Base-by-base conservation (phyloP, 352 stramenopile genomes). In the Peronospora belbahrii region DNA sequence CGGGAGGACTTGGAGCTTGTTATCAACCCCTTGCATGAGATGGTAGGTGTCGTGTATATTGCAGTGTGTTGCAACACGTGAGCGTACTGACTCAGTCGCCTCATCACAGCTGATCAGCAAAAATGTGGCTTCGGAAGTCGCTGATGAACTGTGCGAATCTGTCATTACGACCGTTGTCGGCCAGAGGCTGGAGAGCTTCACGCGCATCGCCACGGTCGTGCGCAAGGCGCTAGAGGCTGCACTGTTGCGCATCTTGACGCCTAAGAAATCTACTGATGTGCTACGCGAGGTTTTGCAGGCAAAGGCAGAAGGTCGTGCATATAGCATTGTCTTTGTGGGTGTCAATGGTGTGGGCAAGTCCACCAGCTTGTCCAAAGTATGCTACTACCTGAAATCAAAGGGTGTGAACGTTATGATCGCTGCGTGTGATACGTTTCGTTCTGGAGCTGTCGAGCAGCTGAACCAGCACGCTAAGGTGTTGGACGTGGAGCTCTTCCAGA, bases 261-360 rank as follows among this genome's bases (percentile, higher is more conserved):
- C 95, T 4, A 96, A 96, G 65, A 95, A 94, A 50, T 96, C 83
- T 46, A 96, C 97, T 2, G 95, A 99, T 55, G 75, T 99, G 15
- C 67, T 99, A 10, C 86, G 94, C 49, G 84, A 97, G 57, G 96
- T 98, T 54, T 53, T 94, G 36, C 78, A 89, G 23, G 81, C 86
- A 8, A 95, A 88, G 58, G 78, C 72, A 4, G 65, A 83, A 32
- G 79, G 83, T 24, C 79, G 78, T 50, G 87, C 94, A n/a, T 99
- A 97, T 73, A 96, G 91, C 40, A 98, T 99, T 65, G 92, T 98
- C 2, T 98, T 99, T 63, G 91, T 98, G 11, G 97, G 97, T 24
- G 97, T 99, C 24, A 99, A 99, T 66, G 97, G 97, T 41, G 93
- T 98, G 34, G 95, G 96, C 50, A 99, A 99, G 70, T 97, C 87